Evolutionary conservation across 2,329 filamentous ascomycete species (phyloP).

Genomic region (Colletotrichum sp.): DNA sequence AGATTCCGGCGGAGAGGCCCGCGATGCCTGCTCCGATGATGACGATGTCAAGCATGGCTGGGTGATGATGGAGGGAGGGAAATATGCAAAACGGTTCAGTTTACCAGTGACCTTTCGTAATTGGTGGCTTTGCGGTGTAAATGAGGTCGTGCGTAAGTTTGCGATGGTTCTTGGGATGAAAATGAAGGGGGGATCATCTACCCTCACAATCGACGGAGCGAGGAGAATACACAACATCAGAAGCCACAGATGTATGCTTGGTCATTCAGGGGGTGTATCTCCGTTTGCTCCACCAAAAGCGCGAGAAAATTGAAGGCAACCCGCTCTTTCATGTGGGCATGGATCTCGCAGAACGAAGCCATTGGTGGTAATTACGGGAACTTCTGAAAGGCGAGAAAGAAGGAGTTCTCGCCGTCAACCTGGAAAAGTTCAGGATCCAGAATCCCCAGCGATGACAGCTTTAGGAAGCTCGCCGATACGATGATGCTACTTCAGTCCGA

Average conservation of each 20-base stretch:
- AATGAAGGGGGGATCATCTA: background rate
- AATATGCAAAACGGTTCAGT: background rate
- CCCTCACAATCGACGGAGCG: background rate
- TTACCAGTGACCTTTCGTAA: background rate
- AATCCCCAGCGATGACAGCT: background rate
- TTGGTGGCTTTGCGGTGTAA: background rate
- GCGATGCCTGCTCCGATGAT: slow-evolving; percentile 47
- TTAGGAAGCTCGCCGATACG: background rate
- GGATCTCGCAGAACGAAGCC: background rate
- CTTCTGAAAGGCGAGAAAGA: background rate
- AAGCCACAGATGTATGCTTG: background rate
- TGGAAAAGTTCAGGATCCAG: background rate
- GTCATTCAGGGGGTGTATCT: background rate
- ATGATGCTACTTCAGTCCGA: background rate
- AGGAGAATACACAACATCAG: background rate
- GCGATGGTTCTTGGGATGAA: background rate
- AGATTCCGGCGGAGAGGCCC: slow-evolving; percentile 42
- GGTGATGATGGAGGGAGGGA: slow-evolving; percentile 5
- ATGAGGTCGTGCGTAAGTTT: background rate
- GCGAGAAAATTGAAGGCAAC: background rate
- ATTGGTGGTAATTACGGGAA: background rate
- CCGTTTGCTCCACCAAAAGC: background rate
- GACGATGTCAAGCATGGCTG: slow-evolving; percentile 38
- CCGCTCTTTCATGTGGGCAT: background rate
- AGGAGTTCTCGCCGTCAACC: background rate